These are phyloP conservation scores for Ambrosia artemisiifolia DNA, from an alignment of 129 eudicot genomes.

Conservation along the genomic window DNA sequence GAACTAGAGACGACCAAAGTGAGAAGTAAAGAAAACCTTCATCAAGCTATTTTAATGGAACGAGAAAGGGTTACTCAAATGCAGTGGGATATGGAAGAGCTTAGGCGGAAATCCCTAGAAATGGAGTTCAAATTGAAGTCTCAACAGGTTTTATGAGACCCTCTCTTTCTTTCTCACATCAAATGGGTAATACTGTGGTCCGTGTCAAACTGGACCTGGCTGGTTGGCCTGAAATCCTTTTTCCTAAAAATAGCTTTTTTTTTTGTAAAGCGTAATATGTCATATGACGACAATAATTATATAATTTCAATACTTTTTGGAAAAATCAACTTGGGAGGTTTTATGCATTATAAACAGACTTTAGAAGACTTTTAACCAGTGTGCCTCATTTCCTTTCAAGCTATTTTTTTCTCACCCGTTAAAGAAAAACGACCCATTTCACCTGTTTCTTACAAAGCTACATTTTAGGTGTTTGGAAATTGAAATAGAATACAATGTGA, in stretches of 20 bases:
- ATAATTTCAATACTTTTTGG: background rate
- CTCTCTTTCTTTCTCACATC: background rate
- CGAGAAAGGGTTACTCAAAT: conserved; percentile 85
- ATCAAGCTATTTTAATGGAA: conserved; percentile 81
- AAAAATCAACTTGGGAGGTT: background rate
- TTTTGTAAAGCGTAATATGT: background rate
- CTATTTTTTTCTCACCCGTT: background rate
- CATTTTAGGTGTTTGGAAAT: background rate
- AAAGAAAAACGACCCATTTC: background rate
- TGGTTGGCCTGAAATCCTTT: background rate
- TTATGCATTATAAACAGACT: background rate
- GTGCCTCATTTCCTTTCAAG: background rate
- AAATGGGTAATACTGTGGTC: background rate
- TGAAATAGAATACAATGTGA: background rate
- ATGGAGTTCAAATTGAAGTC: conserved; percentile 72
- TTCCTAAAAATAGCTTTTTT: background rate
- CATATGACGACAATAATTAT: background rate
- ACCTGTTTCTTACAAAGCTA: background rate
- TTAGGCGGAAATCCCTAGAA: conserved; percentile 70
- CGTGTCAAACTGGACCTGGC: background rate
- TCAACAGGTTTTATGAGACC: conserved; percentile 50
- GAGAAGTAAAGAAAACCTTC: conserved; percentile 88
- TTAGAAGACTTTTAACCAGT: background rate
- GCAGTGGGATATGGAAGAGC: conserved; percentile 99
- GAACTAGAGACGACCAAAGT: conserved; percentile 84